Evolutionary conservation across 2,329 filamentous ascomycete genomes (phyloP), one percentile per base, ranked within the genome.

Genomic region (Colletotrichum somersetense): DNA sequence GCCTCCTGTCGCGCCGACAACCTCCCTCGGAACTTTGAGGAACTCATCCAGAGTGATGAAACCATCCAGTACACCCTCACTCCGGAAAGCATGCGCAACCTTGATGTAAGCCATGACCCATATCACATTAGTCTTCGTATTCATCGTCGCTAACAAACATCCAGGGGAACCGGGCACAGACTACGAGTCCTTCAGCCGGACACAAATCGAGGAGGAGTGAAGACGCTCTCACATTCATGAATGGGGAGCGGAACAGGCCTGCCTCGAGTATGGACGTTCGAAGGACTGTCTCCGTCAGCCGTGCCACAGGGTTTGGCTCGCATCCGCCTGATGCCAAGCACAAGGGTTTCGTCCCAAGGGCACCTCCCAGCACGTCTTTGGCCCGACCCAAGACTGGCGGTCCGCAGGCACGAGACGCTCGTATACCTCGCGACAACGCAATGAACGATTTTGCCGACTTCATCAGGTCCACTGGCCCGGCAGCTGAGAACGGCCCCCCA

Each of bases 61-160:
- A 96, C 93, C 1, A 91, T 96, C 55, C 93, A 93, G 76, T 96
- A 92, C 79, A 96, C 93, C 1, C 85, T 96, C 38, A 96, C 93
- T 0, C 93, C 93, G 0, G 91, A 93, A 78, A 93, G 88, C 75
- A 93, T 96, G 88, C 91, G 92, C 73, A 89, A 93, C 75, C 91
- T 93, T 76, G 67, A 46, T 57, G 71, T 73, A 53, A 67, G 71
- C 55, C 26, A 20, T 48, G 44, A 18, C 16, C 23, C 46, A 42
- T 1, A 1, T 38, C 46, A 48, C 2, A 2, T 23, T n/a, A 40
- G 12, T 35, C 33, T 23, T 14, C 30, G 8, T 33, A n/a, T 18
- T 4, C 4, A 30, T 40, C n/a, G 20, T 5, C n/a, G 44, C 75
- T 77, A 64, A 77, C 69, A 75, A 71, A 20, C 8, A 63, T 56